Evolutionary conservation across 2,329 filamentous ascomycete genomes (phyloP).

Genomic region (Verticillium alfalfae): DNA sequence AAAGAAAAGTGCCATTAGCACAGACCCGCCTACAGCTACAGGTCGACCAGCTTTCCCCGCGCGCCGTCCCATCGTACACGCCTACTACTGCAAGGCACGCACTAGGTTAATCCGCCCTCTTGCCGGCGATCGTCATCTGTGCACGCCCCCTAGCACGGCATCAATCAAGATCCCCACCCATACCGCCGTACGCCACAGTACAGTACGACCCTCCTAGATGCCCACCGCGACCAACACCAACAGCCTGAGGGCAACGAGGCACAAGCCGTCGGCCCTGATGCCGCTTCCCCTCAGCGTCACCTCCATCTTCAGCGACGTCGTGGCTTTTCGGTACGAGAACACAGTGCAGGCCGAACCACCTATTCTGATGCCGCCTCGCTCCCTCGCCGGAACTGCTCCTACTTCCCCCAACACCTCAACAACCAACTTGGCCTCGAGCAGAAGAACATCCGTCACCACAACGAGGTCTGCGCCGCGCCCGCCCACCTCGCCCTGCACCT

Average conservation of each 20-base stretch:
- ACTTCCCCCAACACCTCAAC: conserved; percentile 16
- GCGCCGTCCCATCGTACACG: not conserved
- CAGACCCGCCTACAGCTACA: too few relatives aligned
- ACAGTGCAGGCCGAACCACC: conserved; percentile 52
- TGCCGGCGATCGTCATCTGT: not conserved
- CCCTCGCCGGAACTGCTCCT: conserved; percentile 4
- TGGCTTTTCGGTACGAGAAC: conserved; percentile 57
- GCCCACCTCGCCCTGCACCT: conserved; percentile 11
- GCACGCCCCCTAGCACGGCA: not conserved
- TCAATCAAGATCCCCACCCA: not conserved
- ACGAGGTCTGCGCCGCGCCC: not conserved
- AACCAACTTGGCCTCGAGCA: conserved; percentile 6
- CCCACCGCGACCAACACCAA: not conserved
- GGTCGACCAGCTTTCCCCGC: not conserved
- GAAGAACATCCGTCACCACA: not conserved
- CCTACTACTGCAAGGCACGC: not conserved
- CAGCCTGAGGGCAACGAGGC: not conserved
- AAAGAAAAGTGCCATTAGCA: too few relatives aligned
- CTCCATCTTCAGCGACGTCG: conserved; percentile 42
- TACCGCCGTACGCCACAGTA: too few relatives aligned
- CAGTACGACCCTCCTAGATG: not conserved
- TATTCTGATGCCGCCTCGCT: conserved; percentile 43
- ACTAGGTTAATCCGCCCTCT: not conserved
- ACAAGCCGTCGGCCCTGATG: not conserved
- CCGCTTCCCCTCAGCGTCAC: conserved; percentile 17